Base-by-base conservation (phyloP, 257 asterid species). In the Solanum rostratum region DNA sequence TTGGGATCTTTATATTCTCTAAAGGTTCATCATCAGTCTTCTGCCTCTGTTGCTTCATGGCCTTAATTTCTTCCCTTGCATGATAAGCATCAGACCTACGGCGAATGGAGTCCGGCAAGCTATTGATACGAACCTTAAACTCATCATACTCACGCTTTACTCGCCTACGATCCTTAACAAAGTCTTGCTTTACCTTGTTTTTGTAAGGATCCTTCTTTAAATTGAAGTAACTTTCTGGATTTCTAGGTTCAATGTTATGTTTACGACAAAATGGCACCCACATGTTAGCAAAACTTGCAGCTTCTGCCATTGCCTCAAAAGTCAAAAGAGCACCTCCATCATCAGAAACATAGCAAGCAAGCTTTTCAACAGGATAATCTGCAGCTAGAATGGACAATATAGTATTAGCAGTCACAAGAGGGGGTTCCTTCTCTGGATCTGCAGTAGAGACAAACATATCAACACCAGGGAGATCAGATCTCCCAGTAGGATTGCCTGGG, bases 181-280 rank as follows among this genome's bases (percentile, higher is more conserved):
- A 93, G 81, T 93, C 97, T 45, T 85, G 82, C 18, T 84, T 91
- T 74, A 92, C 91, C 91, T 92, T 92, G 88, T 92, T 91, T 90
- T 92, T 92, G 88, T 90, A 93, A 30, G 97, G 97, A 80, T 93
- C 95, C 87, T 92, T 93, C 92, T 93, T 92, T 89, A 90, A 86
- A 81, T 65, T 89, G 88, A 93, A 93, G 65, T 93, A 92, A 33
- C 87, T 65, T 7, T 93, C 97, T 7, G 97, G 97, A 84, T 93
- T 93, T 76, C 97, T 91, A 20, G 97, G 97, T 62, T 93, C 97
- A 69, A 93, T 92, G 43, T 74, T 87, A 80, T 93, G 97, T 83
- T 93, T 93, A 43, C 97, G 93, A 87, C 97, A 93, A 88, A 93
- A 92, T 2, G 97, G 97, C 79, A 93, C 93, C 97, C 97, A 93